A percentile compares a stretch with the other conserved stretches of the same genome.
Conservation (phyloP, 78 protist species). For the Carpediemonas membranifera region DNA sequence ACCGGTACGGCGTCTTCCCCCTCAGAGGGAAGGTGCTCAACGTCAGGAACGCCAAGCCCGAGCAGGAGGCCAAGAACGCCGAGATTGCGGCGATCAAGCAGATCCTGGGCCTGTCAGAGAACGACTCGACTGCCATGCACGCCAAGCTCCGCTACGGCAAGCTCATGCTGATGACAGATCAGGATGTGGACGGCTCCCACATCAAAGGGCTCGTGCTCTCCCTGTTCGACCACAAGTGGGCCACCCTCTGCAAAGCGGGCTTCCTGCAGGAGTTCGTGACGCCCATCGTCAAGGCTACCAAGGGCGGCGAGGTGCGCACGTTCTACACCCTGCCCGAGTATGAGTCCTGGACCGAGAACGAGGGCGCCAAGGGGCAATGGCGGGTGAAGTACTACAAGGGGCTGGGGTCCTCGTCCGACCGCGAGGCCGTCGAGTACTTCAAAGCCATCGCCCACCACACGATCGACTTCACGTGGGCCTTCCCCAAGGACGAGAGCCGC, state of each 20-base stretch:
- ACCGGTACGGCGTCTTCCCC: conserved; percentile 95
- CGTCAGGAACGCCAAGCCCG: conserved; percentile 77
- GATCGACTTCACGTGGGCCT: no score
- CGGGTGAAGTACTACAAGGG: conserved; percentile 87
- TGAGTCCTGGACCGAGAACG: conserved; percentile 47
- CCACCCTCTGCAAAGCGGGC: conserved; percentile 65
- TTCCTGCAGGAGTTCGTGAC: conserved; percentile 91
- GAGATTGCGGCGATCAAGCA: conserved; percentile 65
- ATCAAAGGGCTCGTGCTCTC: conserved; percentile 97
- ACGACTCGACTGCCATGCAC: background rate
- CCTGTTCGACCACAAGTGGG: conserved; percentile 64
- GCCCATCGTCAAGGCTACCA: conserved; percentile 84
- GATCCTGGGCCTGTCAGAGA: conserved; percentile 78
- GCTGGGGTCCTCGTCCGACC: background rate
- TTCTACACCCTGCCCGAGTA: conserved; percentile 89
- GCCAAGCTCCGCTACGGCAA: conserved; percentile 82
- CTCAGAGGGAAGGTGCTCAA: conserved; percentile 92
- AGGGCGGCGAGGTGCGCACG: background rate
- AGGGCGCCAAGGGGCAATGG: conserved; percentile 29
- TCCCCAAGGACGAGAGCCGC: no score
- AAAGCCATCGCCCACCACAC: conserved; percentile 54
- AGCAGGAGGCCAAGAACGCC: conserved; percentile 50
- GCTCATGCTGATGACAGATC: conserved; percentile 93
- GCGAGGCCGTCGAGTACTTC: conserved; percentile 89
- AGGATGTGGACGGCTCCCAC: conserved; percentile 99